Base-by-base conservation (phyloP, 768 basidiomycete species). In the Tricholoma matsutake region DNA sequence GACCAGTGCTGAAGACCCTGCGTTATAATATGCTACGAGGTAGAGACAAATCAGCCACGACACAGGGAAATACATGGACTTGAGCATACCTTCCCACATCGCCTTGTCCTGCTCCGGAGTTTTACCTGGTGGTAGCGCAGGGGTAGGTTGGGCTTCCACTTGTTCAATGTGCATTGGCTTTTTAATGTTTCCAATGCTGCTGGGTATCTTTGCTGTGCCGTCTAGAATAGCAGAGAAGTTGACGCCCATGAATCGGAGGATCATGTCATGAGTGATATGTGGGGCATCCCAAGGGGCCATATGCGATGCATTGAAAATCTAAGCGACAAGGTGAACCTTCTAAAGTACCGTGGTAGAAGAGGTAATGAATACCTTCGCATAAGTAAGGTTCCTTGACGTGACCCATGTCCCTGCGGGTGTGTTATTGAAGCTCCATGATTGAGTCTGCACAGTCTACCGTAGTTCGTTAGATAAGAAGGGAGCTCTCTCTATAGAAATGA, bases 211-310 rank as follows among this genome's bases (percentile, higher is more conserved):
- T 2, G 93, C 94, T 0, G 92, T 87, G 32, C 91, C 88, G 22
- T 91, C 94, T 2, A 87, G 78, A 60, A 98, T 82, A 2, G 86
- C 81, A 25, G 88, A 83, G 67, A 96, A 92, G 77, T 98, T 89
- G 61, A 95, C 86, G 55, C 86, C 89, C 88, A 98, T 93, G 79
- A 99, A 99, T 13, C 97, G 92, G 41, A 97, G 85, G 66, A 99
- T 96, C 97, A 98, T 98, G 73, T 99, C 97, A 72, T 98, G 94
- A 3, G 96, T 81, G 18, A 89, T 86, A 56, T 92, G 83, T 0
- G 95, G 96, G 11, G 91, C 79, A 73, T 99, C 96, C 72, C 79
- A 90, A 11, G 91, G 88, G 7, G 86, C 96, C 97, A 98, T 99
- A 74, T 98, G 97, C 1, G 96, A 98, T 2, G 94, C 92, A 61